phyloP scores from a whole-genome alignment of 129 eudicot species.

The Scalesia atractyloides region DNA sequence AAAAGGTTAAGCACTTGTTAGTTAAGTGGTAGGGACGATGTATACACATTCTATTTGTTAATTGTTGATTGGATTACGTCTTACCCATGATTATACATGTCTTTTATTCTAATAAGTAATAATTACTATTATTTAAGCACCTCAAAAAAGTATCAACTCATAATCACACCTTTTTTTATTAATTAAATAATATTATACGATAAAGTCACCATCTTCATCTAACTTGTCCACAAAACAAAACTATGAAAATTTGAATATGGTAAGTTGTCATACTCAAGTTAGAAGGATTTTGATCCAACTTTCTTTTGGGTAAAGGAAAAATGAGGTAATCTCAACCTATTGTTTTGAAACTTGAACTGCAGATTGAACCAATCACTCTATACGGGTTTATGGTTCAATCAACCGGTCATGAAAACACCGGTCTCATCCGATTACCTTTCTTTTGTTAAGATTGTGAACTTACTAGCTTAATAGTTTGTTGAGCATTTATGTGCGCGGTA shows the following conservation, averaged over 20 bases:
- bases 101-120: neutral
- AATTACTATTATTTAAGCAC: neutral
- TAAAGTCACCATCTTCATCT: neutral
- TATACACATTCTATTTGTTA: slow-evolving; percentile 37
- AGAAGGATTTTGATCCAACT: neutral
- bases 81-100: slow-evolving; percentile 17
- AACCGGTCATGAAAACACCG: too few species aligned
- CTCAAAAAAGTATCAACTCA: slow-evolving; percentile 2
- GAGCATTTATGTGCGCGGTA: too few species aligned
- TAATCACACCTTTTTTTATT: neutral
- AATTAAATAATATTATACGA: neutral
- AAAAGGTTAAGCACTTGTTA: slow-evolving; percentile 31
- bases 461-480: too few species aligned
- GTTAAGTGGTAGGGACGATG: slow-evolving; percentile 35
- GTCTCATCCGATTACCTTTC: too few species aligned
- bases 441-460: too few species aligned
- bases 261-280: neutral
- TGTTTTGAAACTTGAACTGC: too few species aligned
- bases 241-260: neutral
- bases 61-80: slow-evolving; percentile 35
- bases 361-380: too few species aligned
- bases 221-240: neutral
- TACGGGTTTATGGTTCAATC: too few species aligned
- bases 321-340: too few species aligned
- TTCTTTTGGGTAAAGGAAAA: too few species aligned